Evolutionary conservation across 768 basidiomycete species (phyloP), one percentile per base, ranked within the genome.

Genomic region (Austroboletus eburneus): DNA sequence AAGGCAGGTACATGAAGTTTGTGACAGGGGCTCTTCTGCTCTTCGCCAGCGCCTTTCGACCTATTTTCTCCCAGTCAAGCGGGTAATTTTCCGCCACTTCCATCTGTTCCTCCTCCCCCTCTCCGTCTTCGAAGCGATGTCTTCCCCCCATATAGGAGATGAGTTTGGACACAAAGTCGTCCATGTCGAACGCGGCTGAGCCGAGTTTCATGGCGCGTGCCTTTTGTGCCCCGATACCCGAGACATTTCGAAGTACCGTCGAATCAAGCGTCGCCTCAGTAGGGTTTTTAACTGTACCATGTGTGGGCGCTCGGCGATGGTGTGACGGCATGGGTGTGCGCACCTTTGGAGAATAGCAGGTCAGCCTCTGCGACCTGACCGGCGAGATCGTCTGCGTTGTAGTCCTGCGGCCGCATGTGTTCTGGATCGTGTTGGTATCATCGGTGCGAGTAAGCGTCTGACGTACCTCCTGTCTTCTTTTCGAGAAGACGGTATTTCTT

Each of bases 251-350:
- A 22, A 98, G 78, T 20, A 94, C 76, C 34, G 78, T 75, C 0
- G 95, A 92, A 65, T 98, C 96, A 10, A 97, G 77, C 0, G 89
- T 85, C 4, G 95, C 94, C 58, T 96, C 91, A 42, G 87, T 83
- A 0, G 92, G 86, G 17, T 82, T 84, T 62, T 81, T 81, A 46
- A 92, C 88, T 85, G 50, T 32, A 37, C 25, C n/a, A 32, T 32
- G 29, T n/a, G 18, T 3, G 23, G 34, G 50, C 35, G 33, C 18
- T 43, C 33, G 35, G 39, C 42, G 41, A 18, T 17, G 9, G 18
- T 2, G 20, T 46, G 43, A 54, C 45, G 22, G 43, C 41, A 37
- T 25, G 18, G 18, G 4, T 3, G 3, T 25, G 51, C 61, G 41
- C 42, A 80, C 85, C 83, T 74, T 83, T 81, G 55, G 71, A 62